phyloP scores from a whole-genome alignment of 768 basidiomycete genomes.

The Cystobasidiopsis lactophilus region DNA sequence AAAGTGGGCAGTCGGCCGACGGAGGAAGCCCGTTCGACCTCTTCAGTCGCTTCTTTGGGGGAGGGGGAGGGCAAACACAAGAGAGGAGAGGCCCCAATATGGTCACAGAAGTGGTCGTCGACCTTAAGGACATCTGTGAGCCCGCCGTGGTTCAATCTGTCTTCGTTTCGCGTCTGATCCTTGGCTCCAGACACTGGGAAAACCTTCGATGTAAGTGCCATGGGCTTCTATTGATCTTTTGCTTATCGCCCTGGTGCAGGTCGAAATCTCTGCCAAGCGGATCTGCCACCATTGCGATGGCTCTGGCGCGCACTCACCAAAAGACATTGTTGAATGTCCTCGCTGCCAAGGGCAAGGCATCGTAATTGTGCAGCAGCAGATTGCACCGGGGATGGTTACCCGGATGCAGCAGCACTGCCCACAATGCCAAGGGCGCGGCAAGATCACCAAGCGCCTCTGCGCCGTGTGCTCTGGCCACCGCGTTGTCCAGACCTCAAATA shows the following conservation, averaged over 20 bases:
- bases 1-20: conserved; percentile 43
- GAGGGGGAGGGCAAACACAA: conserved; percentile 26
- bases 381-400: conserved; percentile 26
- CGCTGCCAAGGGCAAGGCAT: conserved; percentile 69
- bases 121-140: conserved; percentile 34
- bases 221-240: background rate
- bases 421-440: conserved; percentile 60
- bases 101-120: conserved; percentile 23
- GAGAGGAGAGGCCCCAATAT: conserved; percentile 26
- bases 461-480: conserved; percentile 48
- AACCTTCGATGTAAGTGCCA: conserved; percentile 45
- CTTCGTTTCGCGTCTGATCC: too few species aligned
- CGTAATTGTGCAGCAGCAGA: conserved; percentile 68
- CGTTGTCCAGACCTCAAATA: conserved; percentile 31
- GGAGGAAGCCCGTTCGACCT: conserved; percentile 72
- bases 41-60: conserved; percentile 79
- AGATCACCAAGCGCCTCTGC: conserved; percentile 51
- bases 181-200: conserved; percentile 34
- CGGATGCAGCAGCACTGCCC: conserved; percentile 27
- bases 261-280: conserved; percentile 72
- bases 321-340: conserved; percentile 35
- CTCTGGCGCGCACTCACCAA: conserved; percentile 69
- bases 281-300: conserved; percentile 96
- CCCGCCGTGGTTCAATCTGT: too few species aligned
- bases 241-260: conserved; percentile 30